A percentile compares a stretch with the other conserved stretches of the same genome.
Evolutionary conservation across 768 basidiomycete genomes (phyloP).

Genomic region (Gloeostereum incarnatum): DNA sequence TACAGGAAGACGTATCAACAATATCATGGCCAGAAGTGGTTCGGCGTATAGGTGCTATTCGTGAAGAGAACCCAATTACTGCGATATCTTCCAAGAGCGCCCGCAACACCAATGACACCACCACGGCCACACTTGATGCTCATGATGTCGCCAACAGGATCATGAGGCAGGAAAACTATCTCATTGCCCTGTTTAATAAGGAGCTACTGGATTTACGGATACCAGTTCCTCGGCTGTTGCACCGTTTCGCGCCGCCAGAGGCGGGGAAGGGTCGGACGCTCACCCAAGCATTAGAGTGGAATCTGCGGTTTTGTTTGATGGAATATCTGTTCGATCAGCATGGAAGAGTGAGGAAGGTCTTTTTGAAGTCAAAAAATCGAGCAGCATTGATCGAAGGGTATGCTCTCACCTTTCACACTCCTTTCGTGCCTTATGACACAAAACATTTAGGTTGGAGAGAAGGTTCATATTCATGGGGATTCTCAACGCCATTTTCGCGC

Average conservation of each 20-base stretch:
- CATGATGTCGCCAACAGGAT: conserved; percentile 98
- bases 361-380: conserved; percentile 80
- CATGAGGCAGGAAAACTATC: conserved; percentile 96
- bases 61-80: conserved; percentile 89
- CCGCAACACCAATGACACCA: conserved; percentile 45
- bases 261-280: conserved; percentile 70
- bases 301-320: conserved; percentile 90
- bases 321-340: conserved; percentile 90
- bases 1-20: conserved; percentile 92
- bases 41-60: conserved; percentile 77
- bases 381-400: conserved; percentile 77
- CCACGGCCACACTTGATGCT: conserved; percentile 86
- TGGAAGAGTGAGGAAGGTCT: conserved; percentile 85
- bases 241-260: conserved; percentile 38
- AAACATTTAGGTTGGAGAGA: conserved; percentile 59
- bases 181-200: conserved; percentile 97
- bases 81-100: conserved; percentile 62
- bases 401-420: conserved; percentile 6
- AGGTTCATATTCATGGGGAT: conserved; percentile 97
- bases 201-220: conserved; percentile 84
- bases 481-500: conserved; percentile 90
- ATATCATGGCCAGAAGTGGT: conserved; percentile 97
- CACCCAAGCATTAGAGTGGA: conserved; percentile 95
- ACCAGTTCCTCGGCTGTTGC: conserved; percentile 58
- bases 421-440: conserved; percentile 2